Conservation (phyloP, 495 filamentous ascomycete species). For the Trichocladium uniseriatum region DNA sequence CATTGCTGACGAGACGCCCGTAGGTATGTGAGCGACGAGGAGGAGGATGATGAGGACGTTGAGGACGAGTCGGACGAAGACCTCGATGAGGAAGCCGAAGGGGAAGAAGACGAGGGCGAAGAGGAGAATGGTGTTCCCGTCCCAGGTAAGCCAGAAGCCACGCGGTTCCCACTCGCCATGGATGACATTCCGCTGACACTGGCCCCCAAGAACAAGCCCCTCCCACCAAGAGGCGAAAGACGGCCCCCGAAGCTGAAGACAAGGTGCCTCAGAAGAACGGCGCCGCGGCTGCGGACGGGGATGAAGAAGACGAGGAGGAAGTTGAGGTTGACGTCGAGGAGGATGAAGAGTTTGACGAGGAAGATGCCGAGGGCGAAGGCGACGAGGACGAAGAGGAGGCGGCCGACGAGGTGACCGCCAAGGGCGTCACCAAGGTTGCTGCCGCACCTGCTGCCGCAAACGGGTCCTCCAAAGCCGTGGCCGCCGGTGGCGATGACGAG, state of each 20-base stretch:
- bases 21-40: conserved; percentile 33
- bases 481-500: conserved; percentile 27
- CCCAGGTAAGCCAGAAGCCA: conserved; percentile 15
- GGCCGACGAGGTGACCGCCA: conserved; percentile 26
- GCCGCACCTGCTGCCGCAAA: conserved; percentile 6
- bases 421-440: conserved; percentile 27
- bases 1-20: conserved; percentile 6
- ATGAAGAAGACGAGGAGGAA: conserved; percentile 24
- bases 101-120: conserved; percentile 23
- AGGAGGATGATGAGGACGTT: conserved; percentile 33
- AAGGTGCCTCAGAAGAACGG: conserved; percentile 27
- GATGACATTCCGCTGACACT: background rate
- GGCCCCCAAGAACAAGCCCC: conserved; percentile 28
- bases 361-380: conserved; percentile 26
- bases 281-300: conserved; percentile 12
- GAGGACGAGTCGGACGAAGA: conserved; percentile 32
- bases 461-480: conserved; percentile 12
- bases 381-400: conserved; percentile 28
- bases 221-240: conserved; percentile 43
- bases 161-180: background rate
- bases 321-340: conserved; percentile 26
- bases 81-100: conserved; percentile 29
- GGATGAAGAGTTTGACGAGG: conserved; percentile 25
- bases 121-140: conserved; percentile 22
- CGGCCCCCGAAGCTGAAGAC: conserved; percentile 19